These are phyloP conservation scores for Irineochytrium annulatum DNA, from an alignment of 192 early-diverging fungal genomes.

Conservation along the genomic window DNA sequence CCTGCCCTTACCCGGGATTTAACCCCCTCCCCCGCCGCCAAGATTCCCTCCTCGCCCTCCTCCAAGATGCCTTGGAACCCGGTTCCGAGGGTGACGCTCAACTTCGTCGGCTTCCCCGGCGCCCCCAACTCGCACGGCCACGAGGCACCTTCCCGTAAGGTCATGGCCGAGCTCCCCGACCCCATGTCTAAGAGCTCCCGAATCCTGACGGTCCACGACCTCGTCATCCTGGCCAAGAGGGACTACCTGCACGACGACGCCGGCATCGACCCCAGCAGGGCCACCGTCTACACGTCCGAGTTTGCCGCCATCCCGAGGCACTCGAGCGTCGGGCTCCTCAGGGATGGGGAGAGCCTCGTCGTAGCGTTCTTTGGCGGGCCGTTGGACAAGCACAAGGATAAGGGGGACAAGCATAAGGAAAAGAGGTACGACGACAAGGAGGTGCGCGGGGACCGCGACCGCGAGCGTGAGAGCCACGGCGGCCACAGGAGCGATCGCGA, in stretches of 20 bases:
- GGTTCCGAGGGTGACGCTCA: constrained; percentile 20
- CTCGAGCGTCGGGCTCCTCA: constrained; percentile 20
- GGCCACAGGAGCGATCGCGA: constrained; percentile 9
- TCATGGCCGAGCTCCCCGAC: constrained; percentile 24
- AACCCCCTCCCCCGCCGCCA: too few species aligned
- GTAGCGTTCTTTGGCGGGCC: constrained; percentile 18
- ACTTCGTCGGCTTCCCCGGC: constrained; percentile 30
- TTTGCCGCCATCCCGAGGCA: constrained; percentile 23
- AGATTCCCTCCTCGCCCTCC: too few species aligned
- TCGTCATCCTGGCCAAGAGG: constrained; percentile 23
- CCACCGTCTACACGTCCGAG: constrained; percentile 19
- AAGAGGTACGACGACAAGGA: constrained; percentile 15
- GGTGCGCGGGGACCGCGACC: constrained; percentile 1
- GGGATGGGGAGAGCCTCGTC: constrained; percentile 25
- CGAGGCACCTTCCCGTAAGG: constrained; percentile 19
- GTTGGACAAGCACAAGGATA: neutral
- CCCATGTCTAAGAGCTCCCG: constrained; percentile 10
- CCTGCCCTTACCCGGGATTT: too few species aligned
- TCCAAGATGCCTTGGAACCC: constrained; percentile 10
- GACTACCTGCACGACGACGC: constrained; percentile 20
- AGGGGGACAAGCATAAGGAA: constrained; percentile 6
- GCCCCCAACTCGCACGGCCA: constrained; percentile 6
- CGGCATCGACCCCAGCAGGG: constrained; percentile 12
- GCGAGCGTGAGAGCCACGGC: constrained; percentile 1
- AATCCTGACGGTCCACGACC: constrained; percentile 16